Evolutionary conservation across 352 stramenopile genomes (phyloP), one percentile per base, ranked within the genome.

Genomic region (Pythium aquatile): DNA sequence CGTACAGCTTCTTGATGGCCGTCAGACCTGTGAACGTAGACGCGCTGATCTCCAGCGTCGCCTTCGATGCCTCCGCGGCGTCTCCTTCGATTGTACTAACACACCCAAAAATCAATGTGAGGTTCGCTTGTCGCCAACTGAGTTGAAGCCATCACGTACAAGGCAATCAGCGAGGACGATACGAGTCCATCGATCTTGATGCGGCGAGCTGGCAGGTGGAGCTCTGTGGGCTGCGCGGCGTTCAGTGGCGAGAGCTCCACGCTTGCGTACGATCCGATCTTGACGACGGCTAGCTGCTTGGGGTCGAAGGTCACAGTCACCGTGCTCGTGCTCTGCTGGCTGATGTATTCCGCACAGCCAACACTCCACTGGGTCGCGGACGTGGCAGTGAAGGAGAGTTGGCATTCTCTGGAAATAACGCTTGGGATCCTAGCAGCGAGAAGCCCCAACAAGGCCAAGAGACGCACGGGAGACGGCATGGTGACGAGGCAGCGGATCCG

Each of bases 121-220:
- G 20, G 20, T 24, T 24, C 20, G 20, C 20, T 24, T 24, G 20
- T 24, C 20, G 20, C 20, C 20, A 24, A 24, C 32, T 9, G 0
- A 35, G 32, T 35, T 9, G 5, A 35, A 35, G 16, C 40, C 13
- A 26, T 8, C 8, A 30, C 44, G 44, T 51, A 51, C 44, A 51
- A 5, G 24, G 44, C 24, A 30, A n/a, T 20, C 3, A 51, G 44
- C n/a, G 44, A 51, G n/a, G 20, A 30, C 44, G 44, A 51, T 6
- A 51, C 44, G 44, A 51, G 44, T 8, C n/a, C 24, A 11, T 51
- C 44, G 44, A 51, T 14, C 44, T 51, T 51, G 44, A 51, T 51
- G 44, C 44, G 44, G 11, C 44, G n/a, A 29, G 44, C 44, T 4
- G 44, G 44, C 10, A 51, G 24, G 44, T 51, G 44, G 20, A 51